Base-by-base conservation (phyloP, 495 filamentous ascomycete species). In the Niebla homalea region DNA sequence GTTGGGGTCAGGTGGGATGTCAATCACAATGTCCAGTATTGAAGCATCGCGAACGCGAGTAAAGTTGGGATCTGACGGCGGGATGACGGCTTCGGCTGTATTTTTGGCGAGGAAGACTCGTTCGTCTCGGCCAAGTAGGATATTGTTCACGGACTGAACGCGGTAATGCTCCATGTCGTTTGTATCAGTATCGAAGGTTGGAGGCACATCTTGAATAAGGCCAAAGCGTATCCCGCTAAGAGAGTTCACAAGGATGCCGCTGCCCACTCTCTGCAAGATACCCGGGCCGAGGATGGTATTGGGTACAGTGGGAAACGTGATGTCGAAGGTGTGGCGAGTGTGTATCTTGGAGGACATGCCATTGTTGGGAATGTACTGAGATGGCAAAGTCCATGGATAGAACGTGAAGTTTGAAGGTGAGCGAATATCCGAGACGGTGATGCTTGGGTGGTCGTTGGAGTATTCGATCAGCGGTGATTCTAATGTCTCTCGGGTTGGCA, bases 381-480 rank as follows among this genome's bases (percentile, higher is more conserved):
- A 67, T 0, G 90, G 88, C 0, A 97, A 68, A 0, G 92, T 95
- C 88, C 89, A 96, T 3, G 92, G 92, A 56, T 86, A 98, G 56
- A 85, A 85, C 0, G 84, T 93, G 59, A 89, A 81, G 60, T 89
- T 92, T 5, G 71, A 76, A 7, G 80, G 80, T 3, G 80, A 83
- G 10, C 64, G 66, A n/a, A 80, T 55, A 56, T 81, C 77, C 4
- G 76, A 70, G 16, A 77, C 59, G 16, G 73, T 76, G 22, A 76
- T 71, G 51, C 73, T 73, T 16, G 73, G 72, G 56, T 78, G 71
- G 50, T 77, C 67, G 40, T 57, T 57, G 32, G 68, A 72, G 58
- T 71, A 65, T 49, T 74, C 68, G 46, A 76, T 52, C 26, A 77
- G 67, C 16, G 78, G 70, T 5, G 78, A 78, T 50, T 76, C 71